Conservation (phyloP, 192 early-diverging fungal species). For the Obelidium mucronatum region DNA sequence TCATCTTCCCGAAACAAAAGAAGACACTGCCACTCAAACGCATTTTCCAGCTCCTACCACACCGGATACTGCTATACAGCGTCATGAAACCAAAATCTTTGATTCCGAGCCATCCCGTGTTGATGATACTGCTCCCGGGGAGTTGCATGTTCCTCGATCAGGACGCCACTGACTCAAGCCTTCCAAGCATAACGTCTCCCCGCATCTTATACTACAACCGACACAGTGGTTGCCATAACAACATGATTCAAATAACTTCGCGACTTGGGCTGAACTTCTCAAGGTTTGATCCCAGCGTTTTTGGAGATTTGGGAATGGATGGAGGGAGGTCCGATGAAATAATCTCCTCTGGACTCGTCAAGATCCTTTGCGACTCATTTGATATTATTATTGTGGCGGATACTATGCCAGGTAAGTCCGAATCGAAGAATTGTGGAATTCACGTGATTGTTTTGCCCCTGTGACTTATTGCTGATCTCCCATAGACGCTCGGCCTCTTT, state of each 20-base stretch:
- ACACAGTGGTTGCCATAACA: slow-evolving; percentile 25
- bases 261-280: slow-evolving; percentile 14
- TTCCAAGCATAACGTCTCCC: no score
- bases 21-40: no score
- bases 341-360: slow-evolving; percentile 20
- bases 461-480: neutral
- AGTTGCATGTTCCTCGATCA: no score
- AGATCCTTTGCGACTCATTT: slow-evolving; percentile 9
- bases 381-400: slow-evolving; percentile 36
- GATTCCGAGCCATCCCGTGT: no score
- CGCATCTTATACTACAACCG: slow-evolving; percentile 30
- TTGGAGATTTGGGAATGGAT: slow-evolving; percentile 24
- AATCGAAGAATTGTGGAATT: no score
- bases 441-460: no score
- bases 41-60: no score
- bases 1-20: no score
- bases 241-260: slow-evolving; percentile 23
- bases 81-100: no score
- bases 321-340: slow-evolving; percentile 2
- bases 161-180: no score
- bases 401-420: slow-evolving; percentile 32
- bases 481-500: slow-evolving; percentile 22
- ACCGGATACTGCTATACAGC: no score
- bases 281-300: slow-evolving; percentile 18
- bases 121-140: no score